Conservation (phyloP, 108 stramenopile species). For the Aurantiochytrium sp. region DNA sequence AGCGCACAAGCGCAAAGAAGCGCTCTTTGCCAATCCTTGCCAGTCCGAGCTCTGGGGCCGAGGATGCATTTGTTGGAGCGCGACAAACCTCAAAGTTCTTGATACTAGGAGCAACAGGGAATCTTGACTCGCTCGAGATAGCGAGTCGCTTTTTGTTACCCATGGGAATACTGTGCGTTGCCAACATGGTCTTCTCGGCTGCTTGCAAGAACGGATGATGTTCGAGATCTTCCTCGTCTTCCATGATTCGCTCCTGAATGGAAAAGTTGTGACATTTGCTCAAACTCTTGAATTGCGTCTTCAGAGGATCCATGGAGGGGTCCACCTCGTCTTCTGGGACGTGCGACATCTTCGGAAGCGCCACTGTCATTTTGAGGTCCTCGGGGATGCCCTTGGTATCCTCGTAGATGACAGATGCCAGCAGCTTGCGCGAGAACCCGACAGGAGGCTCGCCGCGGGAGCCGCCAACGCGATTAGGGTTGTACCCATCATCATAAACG, state of each 20-base stretch:
- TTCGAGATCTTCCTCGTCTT: neutral
- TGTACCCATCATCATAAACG: neutral
- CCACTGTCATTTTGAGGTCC: neutral
- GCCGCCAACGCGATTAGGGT: neutral
- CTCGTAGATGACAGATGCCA: neutral
- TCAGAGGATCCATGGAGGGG: neutral
- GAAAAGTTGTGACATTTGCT: neutral
- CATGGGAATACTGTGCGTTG: neutral
- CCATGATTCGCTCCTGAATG: neutral
- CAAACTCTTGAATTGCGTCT: neutral
- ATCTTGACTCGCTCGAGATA: neutral
- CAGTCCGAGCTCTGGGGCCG: neutral
- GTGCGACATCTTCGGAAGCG: neutral
- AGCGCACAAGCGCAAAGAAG: neutral
- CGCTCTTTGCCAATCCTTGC: conserved; percentile 10
- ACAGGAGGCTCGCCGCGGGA: neutral
- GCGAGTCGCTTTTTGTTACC: conserved; percentile 12
- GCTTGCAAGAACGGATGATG: neutral
- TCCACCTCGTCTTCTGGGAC: neutral
- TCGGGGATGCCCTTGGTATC: neutral
- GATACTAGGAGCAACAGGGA: neutral
- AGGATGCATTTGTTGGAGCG: neutral
- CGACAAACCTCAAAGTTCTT: conserved; percentile 10
- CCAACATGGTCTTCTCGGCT: neutral
- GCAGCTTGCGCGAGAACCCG: neutral